Base-by-base conservation (phyloP, 2,329 filamentous ascomycete species). In the Leptodontidium sp. region DNA sequence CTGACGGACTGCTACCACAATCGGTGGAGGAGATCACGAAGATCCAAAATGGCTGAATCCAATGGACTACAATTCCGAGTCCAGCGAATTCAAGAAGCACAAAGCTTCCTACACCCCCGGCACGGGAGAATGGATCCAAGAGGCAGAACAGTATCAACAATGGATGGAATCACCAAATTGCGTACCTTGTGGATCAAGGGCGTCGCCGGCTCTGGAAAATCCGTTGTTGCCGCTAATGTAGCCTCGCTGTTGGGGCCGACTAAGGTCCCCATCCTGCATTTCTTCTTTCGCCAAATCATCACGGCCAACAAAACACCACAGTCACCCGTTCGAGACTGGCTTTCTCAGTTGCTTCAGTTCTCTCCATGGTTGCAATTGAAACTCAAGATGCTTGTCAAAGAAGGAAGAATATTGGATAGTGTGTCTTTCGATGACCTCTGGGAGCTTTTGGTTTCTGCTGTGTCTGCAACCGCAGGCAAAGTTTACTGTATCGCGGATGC, bases 401-500 rank as follows among this genome's bases (percentile, higher is more conserved):
- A 63, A 15, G 50, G 65, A 17, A 64, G 35, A 38, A 64, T 58
- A 21, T 15, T 75, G 29, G 71, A 69, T n/a, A 58, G 67, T 35
- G 43, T 69, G 24, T 68, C 69, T 9, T 63, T 69, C 45, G 63
- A 69, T 15, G 43, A 75, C 14, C 69, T 82, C 4, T 81, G 79
- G 79, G 69, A 72, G 4, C 61, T 77, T 43, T 68, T 81, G 4
- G 65, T 73, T 6, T 70, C 71, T 35, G 24, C 73, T 67, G 24
- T 76, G 7, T 35, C 68, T 35, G 57, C 50, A 24, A 61, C 76
- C 14, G 66, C 70, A 40, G 8, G 9, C 2, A 50, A 68, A 38
- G 80, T 77, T 0, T 84, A 80, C 64, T 82, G 85, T 4, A 83
- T 85, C 61, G 82, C 85, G 71, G 83, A 85, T 79, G 81, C 83